Evolutionary conservation across 2,329 filamentous ascomycete species (phyloP).

Genomic region (Cladophialophora exuberans): DNA sequence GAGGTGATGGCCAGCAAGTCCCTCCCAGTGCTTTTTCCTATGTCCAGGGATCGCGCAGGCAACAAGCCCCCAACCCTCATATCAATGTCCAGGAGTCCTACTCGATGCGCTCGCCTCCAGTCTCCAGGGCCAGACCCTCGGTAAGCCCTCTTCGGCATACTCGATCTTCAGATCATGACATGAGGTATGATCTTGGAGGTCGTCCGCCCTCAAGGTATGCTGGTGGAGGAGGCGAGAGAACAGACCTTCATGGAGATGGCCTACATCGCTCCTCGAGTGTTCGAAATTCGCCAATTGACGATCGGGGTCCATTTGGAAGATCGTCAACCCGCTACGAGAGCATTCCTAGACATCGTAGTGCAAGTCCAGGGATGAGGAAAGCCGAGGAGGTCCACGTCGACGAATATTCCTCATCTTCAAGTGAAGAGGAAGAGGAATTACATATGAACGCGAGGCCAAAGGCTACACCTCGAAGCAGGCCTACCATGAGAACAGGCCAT

Average conservation of each 20-base stretch:
- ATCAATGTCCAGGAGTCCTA: conserved; percentile 24
- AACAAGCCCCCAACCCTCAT: conserved; percentile 11
- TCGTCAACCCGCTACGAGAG: conserved; percentile 42
- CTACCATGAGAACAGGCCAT: conserved; percentile 10
- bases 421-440: conserved; percentile 34
- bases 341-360: conserved; percentile 46
- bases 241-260: conserved; percentile 56
- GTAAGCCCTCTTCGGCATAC: conserved; percentile 44
- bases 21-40: conserved; percentile 51
- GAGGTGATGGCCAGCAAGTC: conserved; percentile 63
- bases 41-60: conserved; percentile 28
- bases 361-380: conserved; percentile 44
- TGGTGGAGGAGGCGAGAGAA: conserved; percentile 59
- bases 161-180: conserved; percentile 38
- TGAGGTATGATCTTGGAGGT: conserved; percentile 44
- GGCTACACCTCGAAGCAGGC: conserved; percentile 33
- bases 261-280: conserved; percentile 58
- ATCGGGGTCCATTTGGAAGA: conserved; percentile 37
- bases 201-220: conserved; percentile 60
- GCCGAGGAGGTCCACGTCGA: conserved; percentile 17
- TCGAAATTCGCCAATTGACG: conserved; percentile 51
- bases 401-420: conserved; percentile 32
- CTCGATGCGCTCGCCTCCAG: conserved; percentile 24
- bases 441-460: conserved; percentile 41
- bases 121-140: conserved; percentile 25